Evolutionary conservation across 768 basidiomycete species (phyloP).

Genomic region (Termitomyces sp.): DNA sequence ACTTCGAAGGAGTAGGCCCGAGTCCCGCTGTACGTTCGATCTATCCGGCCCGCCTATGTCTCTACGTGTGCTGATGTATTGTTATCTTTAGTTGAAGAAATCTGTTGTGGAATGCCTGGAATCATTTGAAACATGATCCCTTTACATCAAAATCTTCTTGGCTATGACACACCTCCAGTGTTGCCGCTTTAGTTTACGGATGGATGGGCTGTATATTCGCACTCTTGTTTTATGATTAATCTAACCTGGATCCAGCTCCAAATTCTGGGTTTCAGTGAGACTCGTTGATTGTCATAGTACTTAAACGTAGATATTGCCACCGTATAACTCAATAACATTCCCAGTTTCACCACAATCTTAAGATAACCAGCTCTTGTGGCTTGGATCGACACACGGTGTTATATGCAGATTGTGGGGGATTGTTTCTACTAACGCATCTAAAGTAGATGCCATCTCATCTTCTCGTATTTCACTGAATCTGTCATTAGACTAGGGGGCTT

Average conservation of each 20-base stretch:
- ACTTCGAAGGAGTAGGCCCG: slow-evolving; percentile 65
- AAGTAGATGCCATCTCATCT: too few relatives aligned
- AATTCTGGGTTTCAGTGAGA: not conserved
- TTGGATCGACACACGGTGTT: too few relatives aligned
- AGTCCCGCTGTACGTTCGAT: slow-evolving; percentile 59
- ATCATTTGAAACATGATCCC: slow-evolving; percentile 21
- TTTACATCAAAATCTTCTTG: not conserved
- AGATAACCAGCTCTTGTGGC: not conserved
- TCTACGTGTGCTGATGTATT: not conserved
- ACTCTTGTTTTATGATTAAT: not conserved
- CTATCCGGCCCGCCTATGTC: not conserved
- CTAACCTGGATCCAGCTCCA: not conserved
- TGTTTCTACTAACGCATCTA: too few relatives aligned
- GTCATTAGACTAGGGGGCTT: not conserved
- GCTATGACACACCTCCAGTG: not conserved
- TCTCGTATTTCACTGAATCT: too few relatives aligned
- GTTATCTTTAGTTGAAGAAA: slow-evolving; percentile 38
- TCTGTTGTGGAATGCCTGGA: slow-evolving; percentile 38
- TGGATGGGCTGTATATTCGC: not conserved
- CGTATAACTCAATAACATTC: not conserved
- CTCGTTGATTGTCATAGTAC: not conserved
- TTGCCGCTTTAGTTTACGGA: not conserved
- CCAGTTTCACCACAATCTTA: not conserved
- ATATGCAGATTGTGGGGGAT: too few relatives aligned
- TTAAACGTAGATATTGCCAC: not conserved